These are phyloP conservation scores for Zasmidium citrigriseum DNA, from an alignment of 2,329 filamentous ascomycete species.

Conservation along the genomic window DNA sequence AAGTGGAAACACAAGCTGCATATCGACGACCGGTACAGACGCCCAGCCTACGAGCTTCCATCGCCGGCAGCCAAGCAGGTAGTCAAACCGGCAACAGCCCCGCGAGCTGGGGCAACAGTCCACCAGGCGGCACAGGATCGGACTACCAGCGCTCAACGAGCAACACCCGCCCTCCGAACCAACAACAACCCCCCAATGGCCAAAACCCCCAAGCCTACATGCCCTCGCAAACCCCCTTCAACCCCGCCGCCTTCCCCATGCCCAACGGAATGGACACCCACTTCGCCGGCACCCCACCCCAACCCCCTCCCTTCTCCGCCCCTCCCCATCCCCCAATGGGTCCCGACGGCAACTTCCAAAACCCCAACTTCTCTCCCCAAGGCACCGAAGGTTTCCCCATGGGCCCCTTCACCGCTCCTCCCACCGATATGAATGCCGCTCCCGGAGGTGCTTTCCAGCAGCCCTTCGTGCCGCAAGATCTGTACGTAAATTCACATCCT, in stretches of 20 bases:
- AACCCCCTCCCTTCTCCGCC: constrained; percentile 3
- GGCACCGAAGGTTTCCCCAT: constrained; percentile 6
- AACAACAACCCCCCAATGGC: constrained; percentile 12
- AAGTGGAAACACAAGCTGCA: constrained; percentile 36
- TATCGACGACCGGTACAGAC: constrained; percentile 37
- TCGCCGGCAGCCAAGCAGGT: constrained; percentile 24
- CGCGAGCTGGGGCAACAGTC: constrained; percentile 29
- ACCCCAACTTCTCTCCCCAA: constrained; percentile 4
- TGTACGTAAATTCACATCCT: too few species aligned
- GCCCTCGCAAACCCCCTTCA: constrained; percentile 18
- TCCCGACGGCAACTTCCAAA: constrained; percentile 5
- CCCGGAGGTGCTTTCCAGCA: constrained; percentile 64
- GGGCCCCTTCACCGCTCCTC: constrained; percentile 12
- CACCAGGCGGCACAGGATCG: constrained; percentile 16
- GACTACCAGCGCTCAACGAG: constrained; percentile 19
- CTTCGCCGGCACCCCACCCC: constrained; percentile 11
- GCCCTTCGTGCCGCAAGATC: constrained; percentile 85
- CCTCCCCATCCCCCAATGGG: neutral
- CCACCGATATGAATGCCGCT: constrained; percentile 4
- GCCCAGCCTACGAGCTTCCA: constrained; percentile 30
- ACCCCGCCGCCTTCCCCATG: constrained; percentile 11
- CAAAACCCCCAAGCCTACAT: constrained; percentile 19
- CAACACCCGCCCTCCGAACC: constrained; percentile 16
- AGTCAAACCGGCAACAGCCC: constrained; percentile 29
- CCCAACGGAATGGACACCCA: constrained; percentile 16